phyloP scores from a whole-genome alignment of 2,329 filamentous ascomycete genomes.

The Metarhizium anisopliae region DNA sequence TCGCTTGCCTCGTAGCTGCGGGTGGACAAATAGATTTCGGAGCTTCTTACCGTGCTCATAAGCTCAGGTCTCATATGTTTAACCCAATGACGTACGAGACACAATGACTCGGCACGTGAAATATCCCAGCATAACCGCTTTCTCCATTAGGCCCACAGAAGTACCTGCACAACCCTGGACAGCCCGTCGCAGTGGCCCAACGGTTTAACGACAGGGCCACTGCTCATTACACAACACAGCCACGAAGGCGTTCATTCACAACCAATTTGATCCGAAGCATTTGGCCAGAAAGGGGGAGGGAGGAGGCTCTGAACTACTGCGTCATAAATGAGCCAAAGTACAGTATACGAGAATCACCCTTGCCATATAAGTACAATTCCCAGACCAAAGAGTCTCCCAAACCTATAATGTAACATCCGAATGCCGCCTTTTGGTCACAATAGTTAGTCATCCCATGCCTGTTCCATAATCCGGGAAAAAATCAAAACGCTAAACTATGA shows the following conservation, averaged over 20 bases:
- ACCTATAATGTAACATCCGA: slow-evolving; percentile 12
- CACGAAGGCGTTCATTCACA: too few species aligned
- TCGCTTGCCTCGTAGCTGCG: background rate
- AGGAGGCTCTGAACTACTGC: background rate
- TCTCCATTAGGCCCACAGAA: too few species aligned
- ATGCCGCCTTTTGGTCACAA: slow-evolving; percentile 22
- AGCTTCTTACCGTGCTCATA: background rate
- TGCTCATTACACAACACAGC: too few species aligned
- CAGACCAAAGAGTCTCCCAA: background rate
- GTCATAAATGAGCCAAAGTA: background rate
- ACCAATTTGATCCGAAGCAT: too few species aligned
- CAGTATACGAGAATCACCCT: background rate
- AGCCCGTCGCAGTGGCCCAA: too few species aligned
- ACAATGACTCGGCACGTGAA: background rate
- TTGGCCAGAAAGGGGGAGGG: background rate
- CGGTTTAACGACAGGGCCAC: too few species aligned
- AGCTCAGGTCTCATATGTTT: background rate
- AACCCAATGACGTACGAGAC: background rate
- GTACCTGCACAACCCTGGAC: background rate
- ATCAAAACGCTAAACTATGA: slow-evolving; percentile 1
- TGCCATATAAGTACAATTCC: slow-evolving; percentile 1
- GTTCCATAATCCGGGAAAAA: slow-evolving; percentile 15
- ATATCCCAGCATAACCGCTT: too few species aligned
- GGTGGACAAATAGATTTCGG: background rate
- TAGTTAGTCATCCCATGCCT: slow-evolving; percentile 19